Evolutionary conservation across 768 basidiomycete species (phyloP), one percentile per base, ranked within the genome.

Genomic region (Rhizopogon sp.): DNA sequence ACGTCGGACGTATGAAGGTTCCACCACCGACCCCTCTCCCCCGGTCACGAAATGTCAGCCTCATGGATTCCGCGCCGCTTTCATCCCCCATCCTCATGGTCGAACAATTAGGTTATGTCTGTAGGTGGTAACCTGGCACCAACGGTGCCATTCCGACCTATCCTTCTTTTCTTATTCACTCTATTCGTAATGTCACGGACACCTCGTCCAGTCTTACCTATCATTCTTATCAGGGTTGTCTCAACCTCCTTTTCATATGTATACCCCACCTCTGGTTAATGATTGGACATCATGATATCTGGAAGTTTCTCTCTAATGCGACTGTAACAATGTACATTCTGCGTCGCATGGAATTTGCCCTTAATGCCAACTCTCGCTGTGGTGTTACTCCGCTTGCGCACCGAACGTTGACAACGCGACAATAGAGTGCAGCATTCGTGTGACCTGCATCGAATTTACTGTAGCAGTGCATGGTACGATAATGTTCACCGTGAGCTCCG

Each of bases 51-150:
- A 50, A 44, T 41, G 57, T 17, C 52, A 58, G 67, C 73, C 72
- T 72, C 72, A 56, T 72, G 74, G 69, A 61, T 63, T 61, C 62
- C 67, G 65, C 68, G 66, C 58, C 59, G 68, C 53, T 58, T 43
- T 57, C 68, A 55, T 61, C 53, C 56, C 56, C 52, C 53, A 37
- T 56, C 64, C 62, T 61, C 66, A 58, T 66, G 64, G 59, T 37
- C 58, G 13, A 44, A 50, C 39, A 16, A 39, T n/a, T 29, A 39
- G 56, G 50, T 60, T 41, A 64, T 62, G 58, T 56, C 31, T 64
- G 54, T 53, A 40, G 39, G 56, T 55, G 54, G 50, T 29, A 43
- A 43, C 37, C 44, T 49, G 35, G 25, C 14, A 22, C 22, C 16
- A 9, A 37, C 14, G 31, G 31, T 8, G 17, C 33, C 17, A 47